Evolutionary conservation across 345 rosid species (phyloP), one percentile per base, ranked within the genome.

Genomic region (Citrus sinensis): DNA sequence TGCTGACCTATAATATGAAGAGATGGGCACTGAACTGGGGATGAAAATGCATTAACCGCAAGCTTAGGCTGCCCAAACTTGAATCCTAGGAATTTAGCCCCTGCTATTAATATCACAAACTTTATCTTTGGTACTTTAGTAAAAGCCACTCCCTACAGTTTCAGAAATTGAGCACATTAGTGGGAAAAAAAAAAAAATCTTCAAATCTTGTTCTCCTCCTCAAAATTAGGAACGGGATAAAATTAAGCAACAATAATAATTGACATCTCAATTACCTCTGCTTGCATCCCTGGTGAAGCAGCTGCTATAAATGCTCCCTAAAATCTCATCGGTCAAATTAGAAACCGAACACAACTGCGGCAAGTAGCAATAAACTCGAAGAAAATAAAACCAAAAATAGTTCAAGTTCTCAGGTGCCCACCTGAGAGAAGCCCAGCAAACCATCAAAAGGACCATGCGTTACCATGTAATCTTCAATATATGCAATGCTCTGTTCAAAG

Each of bases 1-100:
- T 20, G 49, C 24, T 64, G 80, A 91, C 93, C 93, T 70, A 91
- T 86, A 72, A 91, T 72, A 71, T 91, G 95, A 37, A 91, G 85
- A 69, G 93, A 90, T 2, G 89, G 90, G 78, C 90, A 90, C 16
- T 68, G 40, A 65, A 88, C 79, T 8, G 89, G 90, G 76, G 87
- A 79, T 63, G 91, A 84, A 78, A 83, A 87, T 34, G 93, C 91
- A 75, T 71, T 81, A 69, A 85, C 87, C 9, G 93, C 91, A 56
- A 82, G 80, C 59, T 82, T 81, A 58, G 91, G 93, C 25, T 79
- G 81, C 19, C 92, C 91, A 79, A 82, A 76, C 24, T 59, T 76
- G 63, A 78, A 70, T 62, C 95, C 92, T 0, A 76, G 73, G 54
- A 80, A 46, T 68, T 83, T 90, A 9, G 84, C 80, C 51, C 88